Base-by-base conservation (phyloP, 2,329 filamentous ascomycete species). In the Colletotrichum paranaense region DNA sequence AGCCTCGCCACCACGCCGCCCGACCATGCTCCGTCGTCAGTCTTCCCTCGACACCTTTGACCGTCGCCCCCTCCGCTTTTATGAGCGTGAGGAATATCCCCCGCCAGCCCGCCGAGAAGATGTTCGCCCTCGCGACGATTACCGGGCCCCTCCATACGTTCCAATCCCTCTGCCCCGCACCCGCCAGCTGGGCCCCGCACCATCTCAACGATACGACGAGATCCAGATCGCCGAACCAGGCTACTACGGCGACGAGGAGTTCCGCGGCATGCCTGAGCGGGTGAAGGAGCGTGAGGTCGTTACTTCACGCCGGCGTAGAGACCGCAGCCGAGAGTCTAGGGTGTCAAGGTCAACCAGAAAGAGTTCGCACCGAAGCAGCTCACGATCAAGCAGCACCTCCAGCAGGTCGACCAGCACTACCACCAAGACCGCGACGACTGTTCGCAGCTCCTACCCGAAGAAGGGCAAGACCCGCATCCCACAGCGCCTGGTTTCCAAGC, bases 31-130 rank as follows among this genome's bases (percentile, higher is more conserved):
- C 63, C 90, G 95, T 71, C 91, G 95, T 56, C 95, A 97, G 81
- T 97, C 95, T 16, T 97, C 95, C 65, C 87, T 98, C 52, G 95
- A 98, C 81, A 97, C 94, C 0, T 98, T 95, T 80, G 95, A 98
- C 82, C 92, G 95, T 62, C 91, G 91, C 32, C 92, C 94, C 1
- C 79, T 83, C 3, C 83, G 83, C 62, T 86, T 87, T 76, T 86
- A 86, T 67, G 87, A 92, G 55, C 84, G 88, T 24, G 89, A 91
- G 64, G 91, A 93, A 74, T 91, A 92, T 76, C 87, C 88, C n/a
- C 86, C 89, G n/a, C 90, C 91, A 1, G 86, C 86, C 12, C 82
- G 86, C 67, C 81, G 85, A 5, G 84, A 85, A 67, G 88, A 86
- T 72, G 81, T 84, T 75, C 85, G 83, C 62, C 62, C 62, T 38